Evolutionary conservation across 345 rosid species (phyloP).

Genomic region (Brassica incana): DNA sequence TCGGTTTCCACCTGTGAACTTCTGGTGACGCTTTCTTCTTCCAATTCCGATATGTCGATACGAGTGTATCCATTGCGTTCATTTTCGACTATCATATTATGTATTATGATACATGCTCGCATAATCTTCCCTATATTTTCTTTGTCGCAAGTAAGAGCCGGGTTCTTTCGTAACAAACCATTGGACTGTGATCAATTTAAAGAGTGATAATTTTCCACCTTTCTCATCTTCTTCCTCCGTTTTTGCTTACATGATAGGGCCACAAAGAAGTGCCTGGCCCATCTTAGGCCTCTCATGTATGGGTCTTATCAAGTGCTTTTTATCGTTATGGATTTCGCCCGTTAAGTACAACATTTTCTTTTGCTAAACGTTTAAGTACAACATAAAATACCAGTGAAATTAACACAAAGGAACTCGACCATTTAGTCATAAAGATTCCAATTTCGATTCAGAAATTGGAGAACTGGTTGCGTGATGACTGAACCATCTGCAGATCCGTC

Average conservation of each 20-base stretch:
- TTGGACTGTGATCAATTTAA: neutral
- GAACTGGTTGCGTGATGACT: constrained; percentile 71
- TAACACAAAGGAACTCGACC: constrained; percentile 12
- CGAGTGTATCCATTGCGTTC: too few species aligned
- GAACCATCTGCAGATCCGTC: constrained; percentile 78
- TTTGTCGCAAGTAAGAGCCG: too few species aligned
- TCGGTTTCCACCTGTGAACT: too few species aligned
- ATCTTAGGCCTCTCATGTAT: neutral
- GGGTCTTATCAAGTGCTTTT: neutral
- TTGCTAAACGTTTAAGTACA: neutral
- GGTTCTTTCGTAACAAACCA: neutral
- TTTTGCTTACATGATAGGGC: neutral
- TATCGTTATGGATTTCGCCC: too few species aligned
- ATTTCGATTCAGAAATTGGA: constrained; percentile 51
- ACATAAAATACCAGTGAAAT: constrained; percentile 2
- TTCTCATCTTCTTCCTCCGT: neutral
- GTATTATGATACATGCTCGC: too few species aligned
- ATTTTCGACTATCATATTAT: too few species aligned
- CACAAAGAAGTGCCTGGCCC: neutral
- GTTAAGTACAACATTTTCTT: too few species aligned
- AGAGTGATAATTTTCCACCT: neutral
- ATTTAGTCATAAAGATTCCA: constrained; percentile 6
- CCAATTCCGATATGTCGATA: too few species aligned
- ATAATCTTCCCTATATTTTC: too few species aligned
- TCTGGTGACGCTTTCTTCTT: too few species aligned